Percentiles rank a stretch among this genome's conserved stretches.
These are phyloP conservation scores for Cryphonectria naterciae DNA, from an alignment of 2,329 filamentous ascomycete genomes.

Conservation along the genomic window DNA sequence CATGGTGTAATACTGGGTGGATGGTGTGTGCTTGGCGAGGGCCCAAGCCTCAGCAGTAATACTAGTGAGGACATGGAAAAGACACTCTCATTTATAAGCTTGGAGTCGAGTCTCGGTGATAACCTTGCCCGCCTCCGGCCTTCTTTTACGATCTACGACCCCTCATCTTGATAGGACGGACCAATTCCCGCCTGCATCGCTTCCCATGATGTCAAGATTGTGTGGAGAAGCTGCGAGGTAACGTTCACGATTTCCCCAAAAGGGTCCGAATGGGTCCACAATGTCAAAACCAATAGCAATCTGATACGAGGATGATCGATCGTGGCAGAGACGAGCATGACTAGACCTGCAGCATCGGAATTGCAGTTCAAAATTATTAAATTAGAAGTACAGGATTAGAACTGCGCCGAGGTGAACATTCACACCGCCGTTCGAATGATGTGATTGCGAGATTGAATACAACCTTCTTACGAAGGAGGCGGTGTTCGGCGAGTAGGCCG, in stretches of 20 bases:
- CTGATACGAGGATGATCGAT: neutral
- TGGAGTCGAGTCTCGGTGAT: neutral
- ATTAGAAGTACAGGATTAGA: too few species aligned
- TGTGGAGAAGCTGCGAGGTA: neutral
- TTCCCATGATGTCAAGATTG: conserved; percentile 11
- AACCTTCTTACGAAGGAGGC: too few species aligned
- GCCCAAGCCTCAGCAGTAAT: neutral
- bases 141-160: neutral
- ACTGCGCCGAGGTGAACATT: too few species aligned
- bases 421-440: too few species aligned
- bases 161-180: neutral
- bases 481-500: too few species aligned
- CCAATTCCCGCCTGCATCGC: neutral
- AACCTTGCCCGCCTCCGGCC: neutral
- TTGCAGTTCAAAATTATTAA: too few species aligned
- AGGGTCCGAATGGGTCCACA: neutral
- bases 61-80: neutral
- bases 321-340: too few species aligned
- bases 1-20: neutral
- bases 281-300: neutral
- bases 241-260: neutral
- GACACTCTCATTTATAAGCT: neutral
- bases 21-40: neutral
- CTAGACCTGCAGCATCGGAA: too few species aligned
- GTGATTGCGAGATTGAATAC: too few species aligned